Evolutionary conservation across 2,329 filamentous ascomycete genomes (phyloP), one percentile per base, ranked within the genome.

Genomic region (Leptographium procerum): DNA sequence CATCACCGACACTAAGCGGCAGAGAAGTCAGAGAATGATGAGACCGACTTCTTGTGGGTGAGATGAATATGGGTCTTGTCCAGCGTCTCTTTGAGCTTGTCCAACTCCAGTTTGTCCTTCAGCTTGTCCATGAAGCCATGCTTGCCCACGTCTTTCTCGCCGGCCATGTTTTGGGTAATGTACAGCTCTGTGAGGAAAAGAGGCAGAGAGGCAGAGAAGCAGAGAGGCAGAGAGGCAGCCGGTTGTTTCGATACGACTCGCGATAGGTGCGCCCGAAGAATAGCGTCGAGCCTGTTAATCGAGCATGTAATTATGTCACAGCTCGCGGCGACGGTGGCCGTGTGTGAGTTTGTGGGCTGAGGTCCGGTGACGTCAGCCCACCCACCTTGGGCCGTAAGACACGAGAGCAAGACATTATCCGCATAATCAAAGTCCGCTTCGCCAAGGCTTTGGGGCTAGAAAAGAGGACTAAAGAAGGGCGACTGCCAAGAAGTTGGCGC

Each of bases 11-110:
- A n/a, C n/a, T n/a, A n/a, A n/a, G n/a, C n/a, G n/a, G 45, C 8
- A 24, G 4, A 24, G 6, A 3, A 16, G 36, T 14, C 36, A 14
- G 45, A 26, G 14, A 9, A 19, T 16, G 33, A 13, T 19, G 36
- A 28, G 34, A 61, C 69, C 45, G 66, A 83, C 82, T 85, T 86
- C 66, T 82, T 79, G 65, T 86, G 78, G 56, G 76, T 76, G 36
- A 86, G 67, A 47, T 72, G 76, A 0, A 85, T 69, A 63, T 78
- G 77, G 1, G 76, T 77, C 52, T 78, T 72, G 53, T 55, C 53
- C 26, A 55, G 45, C 47, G 43, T n/a, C 8, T 45, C 43, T 52
- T 77, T 71, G 4, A 84, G 69, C 66, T 82, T 83, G 55, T 83
- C 71, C 8, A 84, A 53, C 62, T 73, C 75, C 57, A 80, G 62